Percentiles rank a stretch among this genome's conserved stretches.
phyloP scores from a whole-genome alignment of 2,329 filamentous ascomycete genomes.

The Pseudocercospora fuligena region DNA sequence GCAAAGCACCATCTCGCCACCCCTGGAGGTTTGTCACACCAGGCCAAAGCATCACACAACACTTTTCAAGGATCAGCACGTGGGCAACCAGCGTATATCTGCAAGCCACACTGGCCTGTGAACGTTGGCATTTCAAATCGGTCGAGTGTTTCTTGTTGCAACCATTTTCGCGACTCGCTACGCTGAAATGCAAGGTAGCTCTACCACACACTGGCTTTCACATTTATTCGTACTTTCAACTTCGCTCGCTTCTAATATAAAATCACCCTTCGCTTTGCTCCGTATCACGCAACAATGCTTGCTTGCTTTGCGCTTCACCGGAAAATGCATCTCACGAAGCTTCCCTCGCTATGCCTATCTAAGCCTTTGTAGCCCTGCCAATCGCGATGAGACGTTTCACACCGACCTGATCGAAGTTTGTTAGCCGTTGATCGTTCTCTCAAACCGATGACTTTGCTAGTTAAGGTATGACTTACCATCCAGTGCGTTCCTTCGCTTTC shows the following conservation, averaged over 20 bases:
- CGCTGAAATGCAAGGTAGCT: not conserved
- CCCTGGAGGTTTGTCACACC: not conserved
- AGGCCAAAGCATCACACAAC: not conserved
- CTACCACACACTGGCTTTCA: not conserved
- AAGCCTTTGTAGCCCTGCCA: conserved; percentile 42
- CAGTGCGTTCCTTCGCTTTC: conserved; percentile 55
- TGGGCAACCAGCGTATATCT: not conserved
- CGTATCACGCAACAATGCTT: not conserved
- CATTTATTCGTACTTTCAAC: not conserved
- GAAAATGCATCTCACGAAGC: not conserved
- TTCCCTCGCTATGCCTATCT: not conserved
- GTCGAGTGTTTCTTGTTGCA: not conserved
- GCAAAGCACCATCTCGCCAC: not conserved
- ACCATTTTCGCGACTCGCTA: not conserved
- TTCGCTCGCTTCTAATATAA: not conserved
- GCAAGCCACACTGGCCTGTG: not conserved
- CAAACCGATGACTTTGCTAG: not conserved
- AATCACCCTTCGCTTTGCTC: not conserved
- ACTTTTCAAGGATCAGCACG: not conserved
- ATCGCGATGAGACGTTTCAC: conserved; percentile 48
- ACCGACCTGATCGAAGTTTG: conserved; percentile 37
- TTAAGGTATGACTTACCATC: conserved; percentile 51
- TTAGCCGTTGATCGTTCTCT: not conserved
- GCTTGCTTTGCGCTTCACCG: not conserved
- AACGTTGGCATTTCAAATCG: not conserved